Base-by-base conservation (phyloP, 164 flowering plant genomes). In the Stephania yunnanensis region DNA sequence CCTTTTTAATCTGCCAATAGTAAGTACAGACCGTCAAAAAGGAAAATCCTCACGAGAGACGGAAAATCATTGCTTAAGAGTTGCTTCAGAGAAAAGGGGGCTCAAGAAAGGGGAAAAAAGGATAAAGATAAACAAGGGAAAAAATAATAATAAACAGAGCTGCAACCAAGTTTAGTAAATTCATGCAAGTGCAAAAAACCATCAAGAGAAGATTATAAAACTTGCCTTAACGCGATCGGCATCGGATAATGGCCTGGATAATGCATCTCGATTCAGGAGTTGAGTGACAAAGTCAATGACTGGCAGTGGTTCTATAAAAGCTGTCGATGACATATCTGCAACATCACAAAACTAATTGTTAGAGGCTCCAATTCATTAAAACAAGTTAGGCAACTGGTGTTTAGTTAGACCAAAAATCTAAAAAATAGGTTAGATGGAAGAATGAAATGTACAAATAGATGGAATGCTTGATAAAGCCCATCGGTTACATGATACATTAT, bases 311-410 rank as follows among this genome's bases (percentile, higher is more conserved):
- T 96, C 97, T 73, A 96, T 94, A 77, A 96, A 96, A 46, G 99
- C 98, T 63, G 98, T 94, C 5, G 98, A 96, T 12, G 94, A 90
- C 97, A 92, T 90, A 78, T 92, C 97, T 92, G 86, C 85, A 85
- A 5, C 36, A 80, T 42, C 10, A 58, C 2, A 30, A 46, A 52
- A 36, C 58, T 66, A 10, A 19, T 50, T 3, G 15, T 50, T 15
- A 50, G 55, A 50, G 55, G 4, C 55, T 10, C 13, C 6, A 1
- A 67, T 42, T 17, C 42, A 29, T 30, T 67, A 5, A 36, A 67
- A 67, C 25, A 25, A 25, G 25, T 25, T 25, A 25, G 25, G 25
- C 25, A 25, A 25, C 25, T 25, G 25, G 25, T 25, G 2, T 3
- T 67, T 9, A 67, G 36, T 6, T 25, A 25, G 13, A 50, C 55